A percentile compares a stretch with the other conserved stretches of the same genome.
Evolutionary conservation across 768 basidiomycete species (phyloP).

Genomic region (Boletus subparvulus): DNA sequence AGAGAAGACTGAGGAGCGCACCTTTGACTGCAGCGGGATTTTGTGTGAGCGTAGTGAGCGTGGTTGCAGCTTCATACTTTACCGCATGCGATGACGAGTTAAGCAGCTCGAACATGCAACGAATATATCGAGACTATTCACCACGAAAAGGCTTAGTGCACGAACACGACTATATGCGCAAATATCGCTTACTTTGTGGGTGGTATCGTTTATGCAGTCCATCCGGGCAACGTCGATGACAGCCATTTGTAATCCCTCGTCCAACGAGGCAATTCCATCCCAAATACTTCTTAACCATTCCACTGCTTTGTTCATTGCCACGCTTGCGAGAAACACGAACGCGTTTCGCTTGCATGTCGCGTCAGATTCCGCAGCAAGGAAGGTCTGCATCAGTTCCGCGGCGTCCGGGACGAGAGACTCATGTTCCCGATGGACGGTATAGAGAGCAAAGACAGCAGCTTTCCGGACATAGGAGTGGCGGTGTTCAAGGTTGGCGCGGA

Average conservation of each 20-base stretch:
- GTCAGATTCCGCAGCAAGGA: slow-evolving; percentile 94
- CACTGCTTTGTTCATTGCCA: slow-evolving; percentile 86
- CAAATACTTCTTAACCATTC: slow-evolving; percentile 87
- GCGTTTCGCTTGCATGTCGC: slow-evolving; percentile 97
- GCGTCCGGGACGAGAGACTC: slow-evolving; percentile 96
- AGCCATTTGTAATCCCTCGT: slow-evolving; percentile 93
- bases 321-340: slow-evolving; percentile 88
- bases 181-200: slow-evolving; percentile 63
- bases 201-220: slow-evolving; percentile 84
- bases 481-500: slow-evolving; percentile 93
- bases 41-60: slow-evolving; percentile 90
- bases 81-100: slow-evolving; percentile 89
- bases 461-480: slow-evolving; percentile 97
- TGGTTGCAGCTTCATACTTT: slow-evolving; percentile 96
- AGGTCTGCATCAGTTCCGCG: slow-evolving; percentile 92
- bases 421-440: slow-evolving; percentile 91
- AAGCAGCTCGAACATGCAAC: slow-evolving; percentile 88
- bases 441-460: slow-evolving; percentile 96
- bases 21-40: slow-evolving; percentile 96
- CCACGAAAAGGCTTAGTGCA: slow-evolving; percentile 3
- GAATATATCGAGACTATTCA: slow-evolving; percentile 84
- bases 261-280: slow-evolving; percentile 77
- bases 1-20: slow-evolving; percentile 28
- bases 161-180: background rate
- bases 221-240: slow-evolving; percentile 90